Evolutionary conservation across 208 protist genomes (phyloP).

Genomic region (Trypanosoma lewisi): DNA sequence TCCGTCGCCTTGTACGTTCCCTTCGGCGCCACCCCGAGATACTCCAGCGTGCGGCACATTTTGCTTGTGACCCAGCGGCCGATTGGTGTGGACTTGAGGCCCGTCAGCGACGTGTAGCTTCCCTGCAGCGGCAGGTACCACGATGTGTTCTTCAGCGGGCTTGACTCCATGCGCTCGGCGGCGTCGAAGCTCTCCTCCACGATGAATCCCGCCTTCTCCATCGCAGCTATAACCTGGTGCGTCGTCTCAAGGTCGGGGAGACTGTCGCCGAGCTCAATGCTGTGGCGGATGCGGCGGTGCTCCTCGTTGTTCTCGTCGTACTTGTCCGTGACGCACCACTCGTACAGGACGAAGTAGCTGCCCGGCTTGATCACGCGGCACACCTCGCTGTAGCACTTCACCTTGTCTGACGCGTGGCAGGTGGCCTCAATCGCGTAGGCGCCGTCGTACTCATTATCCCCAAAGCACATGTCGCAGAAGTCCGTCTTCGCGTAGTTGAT

Average conservation of each 20-base stretch:
- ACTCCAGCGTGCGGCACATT: slow-evolving; percentile 80
- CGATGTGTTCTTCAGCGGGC: slow-evolving; percentile 75
- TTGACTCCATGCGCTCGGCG: slow-evolving; percentile 49
- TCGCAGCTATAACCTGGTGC: slow-evolving; percentile 67
- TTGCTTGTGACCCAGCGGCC: slow-evolving; percentile 78
- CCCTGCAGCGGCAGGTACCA: slow-evolving; percentile 90
- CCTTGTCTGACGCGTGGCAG: slow-evolving; percentile 95
- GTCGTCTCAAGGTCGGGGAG: slow-evolving; percentile 89
- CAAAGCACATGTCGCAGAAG: slow-evolving; percentile 92
- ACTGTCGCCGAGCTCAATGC: slow-evolving; percentile 95
- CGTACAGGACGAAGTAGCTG: slow-evolving; percentile 92
- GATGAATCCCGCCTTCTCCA: slow-evolving; percentile 92
- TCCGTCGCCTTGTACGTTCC: slow-evolving; percentile 80
- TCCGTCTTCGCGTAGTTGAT: slow-evolving; percentile 91
- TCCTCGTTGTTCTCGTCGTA: slow-evolving; percentile 91
- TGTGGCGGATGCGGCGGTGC: slow-evolving; percentile 87
- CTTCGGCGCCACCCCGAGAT: slow-evolving; percentile 62
- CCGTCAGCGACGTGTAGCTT: slow-evolving; percentile 66
- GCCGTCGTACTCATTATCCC: slow-evolving; percentile 92
- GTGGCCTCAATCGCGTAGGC: slow-evolving; percentile 97
- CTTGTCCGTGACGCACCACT: slow-evolving; percentile 95
- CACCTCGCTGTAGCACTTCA: slow-evolving; percentile 92
- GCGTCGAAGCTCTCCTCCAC: slow-evolving; percentile 81
- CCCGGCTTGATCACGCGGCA: slow-evolving; percentile 94
- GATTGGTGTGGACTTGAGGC: slow-evolving; percentile 76